Evolutionary conservation across 148 eudicot species (phyloP).

Genomic region (Silene uniflora): DNA sequence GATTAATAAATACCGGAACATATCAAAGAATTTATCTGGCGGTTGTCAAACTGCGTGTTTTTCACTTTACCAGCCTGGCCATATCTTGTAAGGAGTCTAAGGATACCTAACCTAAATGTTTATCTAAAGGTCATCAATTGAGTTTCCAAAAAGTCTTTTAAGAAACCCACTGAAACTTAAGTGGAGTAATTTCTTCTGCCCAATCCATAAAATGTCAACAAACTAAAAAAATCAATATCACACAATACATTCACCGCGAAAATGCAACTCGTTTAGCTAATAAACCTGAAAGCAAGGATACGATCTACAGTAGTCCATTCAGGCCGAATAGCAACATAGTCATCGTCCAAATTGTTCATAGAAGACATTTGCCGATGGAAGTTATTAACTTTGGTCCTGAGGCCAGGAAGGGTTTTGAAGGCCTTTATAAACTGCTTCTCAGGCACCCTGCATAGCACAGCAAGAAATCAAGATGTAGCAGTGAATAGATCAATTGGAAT

Average conservation of each 20-base stretch:
- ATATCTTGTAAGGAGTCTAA: background rate
- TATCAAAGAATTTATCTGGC: background rate
- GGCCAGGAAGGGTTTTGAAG: conserved; percentile 77
- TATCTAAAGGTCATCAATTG: background rate
- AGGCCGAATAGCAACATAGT: conserved; percentile 75
- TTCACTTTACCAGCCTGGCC: conserved; percentile 1
- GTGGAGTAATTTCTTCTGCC: background rate
- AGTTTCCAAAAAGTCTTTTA: background rate
- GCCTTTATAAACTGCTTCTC: conserved; percentile 85
- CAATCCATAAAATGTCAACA: conserved; percentile 6
- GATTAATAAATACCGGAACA: background rate
- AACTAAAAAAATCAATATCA: background rate
- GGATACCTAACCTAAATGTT: background rate
- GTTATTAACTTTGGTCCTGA: conserved; percentile 84
- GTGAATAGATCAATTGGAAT: background rate
- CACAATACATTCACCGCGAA: background rate
- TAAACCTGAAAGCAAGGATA: conserved; percentile 85
- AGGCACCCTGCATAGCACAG: conserved; percentile 57
- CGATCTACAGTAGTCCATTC: conserved; percentile 99
- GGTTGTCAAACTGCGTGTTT: background rate
- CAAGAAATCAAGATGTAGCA: conserved; percentile 12
- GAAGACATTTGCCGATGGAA: conserved; percentile 67
- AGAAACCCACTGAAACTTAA: background rate
- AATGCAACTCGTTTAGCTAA: conserved; percentile 12
- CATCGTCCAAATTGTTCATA: conserved; percentile 63